phyloP scores from a whole-genome alignment of 2,329 filamentous ascomycete genomes.

The Microascus cirrosus region DNA sequence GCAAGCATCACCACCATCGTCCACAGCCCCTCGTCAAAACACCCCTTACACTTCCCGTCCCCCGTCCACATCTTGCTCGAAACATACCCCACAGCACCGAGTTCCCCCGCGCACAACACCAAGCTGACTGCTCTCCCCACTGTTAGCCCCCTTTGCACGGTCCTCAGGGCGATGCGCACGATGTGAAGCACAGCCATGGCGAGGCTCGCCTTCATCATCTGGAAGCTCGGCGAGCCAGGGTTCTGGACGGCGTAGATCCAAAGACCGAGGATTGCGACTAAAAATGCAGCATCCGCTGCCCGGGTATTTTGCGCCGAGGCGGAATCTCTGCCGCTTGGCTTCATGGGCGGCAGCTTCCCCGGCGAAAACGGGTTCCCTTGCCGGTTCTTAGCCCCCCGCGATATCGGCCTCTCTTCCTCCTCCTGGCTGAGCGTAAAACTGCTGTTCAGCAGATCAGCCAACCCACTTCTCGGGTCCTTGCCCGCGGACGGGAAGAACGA shows the following conservation, averaged over 20 bases:
- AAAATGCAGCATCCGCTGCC: neutral
- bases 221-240: neutral
- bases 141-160: neutral
- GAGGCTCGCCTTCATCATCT: slow-evolving; percentile 3
- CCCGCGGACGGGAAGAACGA: slow-evolving; percentile 35
- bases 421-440: slow-evolving; percentile 19
- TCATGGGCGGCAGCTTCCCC: neutral
- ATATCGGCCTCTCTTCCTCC: neutral
- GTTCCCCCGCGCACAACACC: neutral
- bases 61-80: slow-evolving; percentile 1
- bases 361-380: neutral
- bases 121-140: neutral
- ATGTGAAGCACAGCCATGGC: slow-evolving; percentile 1
- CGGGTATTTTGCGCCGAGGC: neutral
- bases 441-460: slow-evolving; percentile 23
- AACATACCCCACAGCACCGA: slow-evolving; percentile 1
- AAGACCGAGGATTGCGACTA: neutral
- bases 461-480: slow-evolving; percentile 19
- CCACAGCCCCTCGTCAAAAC: slow-evolving; percentile 1
- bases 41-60: neutral
- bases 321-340: neutral
- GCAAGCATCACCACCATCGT: slow-evolving; percentile 1
- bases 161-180: neutral
- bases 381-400: neutral
- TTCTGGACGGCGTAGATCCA: slow-evolving; percentile 1